phyloP scores from a whole-genome alignment of 2,329 filamentous ascomycete genomes.

The Leptographium galeiforme region DNA sequence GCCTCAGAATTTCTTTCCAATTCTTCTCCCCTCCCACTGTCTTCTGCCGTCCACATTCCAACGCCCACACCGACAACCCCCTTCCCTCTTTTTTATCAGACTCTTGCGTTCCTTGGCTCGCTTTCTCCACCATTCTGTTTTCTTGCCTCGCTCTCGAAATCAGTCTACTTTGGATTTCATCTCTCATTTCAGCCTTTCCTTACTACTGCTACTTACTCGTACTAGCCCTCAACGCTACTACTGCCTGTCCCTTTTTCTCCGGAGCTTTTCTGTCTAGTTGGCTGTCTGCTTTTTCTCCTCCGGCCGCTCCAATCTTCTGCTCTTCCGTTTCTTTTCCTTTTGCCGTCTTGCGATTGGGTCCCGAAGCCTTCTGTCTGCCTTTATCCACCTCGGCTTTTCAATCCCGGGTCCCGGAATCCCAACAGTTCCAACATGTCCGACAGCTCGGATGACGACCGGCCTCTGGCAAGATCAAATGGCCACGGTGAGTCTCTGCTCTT shows the following conservation, averaged over 20 bases:
- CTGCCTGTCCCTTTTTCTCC: background rate
- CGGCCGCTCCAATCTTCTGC: background rate
- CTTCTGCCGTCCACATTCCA: background rate
- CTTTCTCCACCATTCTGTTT: background rate
- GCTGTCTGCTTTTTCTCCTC: background rate
- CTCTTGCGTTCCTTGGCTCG: background rate
- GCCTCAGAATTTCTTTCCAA: slow-evolving; percentile 2
- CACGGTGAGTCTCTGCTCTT: slow-evolving; percentile 43
- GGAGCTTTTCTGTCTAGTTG: background rate
- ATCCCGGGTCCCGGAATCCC: background rate
- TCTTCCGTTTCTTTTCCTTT: background rate
- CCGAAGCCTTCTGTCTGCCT: background rate
- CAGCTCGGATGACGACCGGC: slow-evolving; percentile 69
- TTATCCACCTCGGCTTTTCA: background rate
- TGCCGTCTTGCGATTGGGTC: background rate
- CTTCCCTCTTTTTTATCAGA: background rate
- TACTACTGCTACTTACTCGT: background rate
- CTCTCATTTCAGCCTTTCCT: background rate
- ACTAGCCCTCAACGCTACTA: background rate
- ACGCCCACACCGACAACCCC: background rate
- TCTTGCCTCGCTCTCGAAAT: too few relatives aligned
- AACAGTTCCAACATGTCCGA: slow-evolving; percentile 29
- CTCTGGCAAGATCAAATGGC: slow-evolving; percentile 57
- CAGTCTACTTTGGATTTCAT: background rate
- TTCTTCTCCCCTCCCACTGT: background rate